These are phyloP conservation scores for Magnolia changhungtana DNA, from an alignment of 164 flowering plant genomes.

Conservation along the genomic window DNA sequence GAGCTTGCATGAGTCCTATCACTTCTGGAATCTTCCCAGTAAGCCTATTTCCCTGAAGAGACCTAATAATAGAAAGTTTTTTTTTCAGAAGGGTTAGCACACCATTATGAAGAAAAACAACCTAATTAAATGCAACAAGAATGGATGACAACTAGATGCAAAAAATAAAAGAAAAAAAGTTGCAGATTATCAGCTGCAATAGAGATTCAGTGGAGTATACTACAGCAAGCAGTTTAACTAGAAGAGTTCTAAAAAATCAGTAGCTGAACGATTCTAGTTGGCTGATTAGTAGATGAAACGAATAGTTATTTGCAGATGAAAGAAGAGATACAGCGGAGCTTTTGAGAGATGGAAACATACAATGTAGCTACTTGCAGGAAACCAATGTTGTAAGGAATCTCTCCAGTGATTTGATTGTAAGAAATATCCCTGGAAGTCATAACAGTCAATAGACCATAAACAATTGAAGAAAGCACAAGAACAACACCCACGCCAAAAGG, in stretches of 20 bases:
- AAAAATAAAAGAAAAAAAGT: background rate
- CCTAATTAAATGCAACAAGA: background rate
- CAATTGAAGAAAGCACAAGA: background rate
- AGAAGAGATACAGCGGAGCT: background rate
- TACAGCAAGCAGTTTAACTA: background rate
- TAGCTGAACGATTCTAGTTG: background rate
- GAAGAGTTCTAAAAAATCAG: background rate
- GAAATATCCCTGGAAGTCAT: conserved; percentile 69
- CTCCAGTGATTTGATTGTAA: conserved; percentile 87
- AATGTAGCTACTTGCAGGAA: conserved; percentile 93
- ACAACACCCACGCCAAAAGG: background rate
- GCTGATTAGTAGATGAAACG: background rate
- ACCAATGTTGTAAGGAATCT: conserved; percentile 91
- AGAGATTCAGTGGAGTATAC: background rate
- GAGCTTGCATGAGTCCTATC: conserved; percentile 96
- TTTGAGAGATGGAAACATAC: conserved; percentile 34
- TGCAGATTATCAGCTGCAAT: background rate
- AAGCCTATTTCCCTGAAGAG: conserved; percentile 83
- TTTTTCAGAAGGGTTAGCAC: background rate
- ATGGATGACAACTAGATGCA: background rate
- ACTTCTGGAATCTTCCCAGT: conserved; percentile 91
- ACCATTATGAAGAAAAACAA: background rate
- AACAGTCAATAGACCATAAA: background rate
- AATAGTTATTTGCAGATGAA: background rate
- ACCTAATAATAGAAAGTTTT: conserved; percentile 32